Evolutionary conservation across 345 rosid genomes (phyloP).

Genomic region (Hibiscus mutabilis): DNA sequence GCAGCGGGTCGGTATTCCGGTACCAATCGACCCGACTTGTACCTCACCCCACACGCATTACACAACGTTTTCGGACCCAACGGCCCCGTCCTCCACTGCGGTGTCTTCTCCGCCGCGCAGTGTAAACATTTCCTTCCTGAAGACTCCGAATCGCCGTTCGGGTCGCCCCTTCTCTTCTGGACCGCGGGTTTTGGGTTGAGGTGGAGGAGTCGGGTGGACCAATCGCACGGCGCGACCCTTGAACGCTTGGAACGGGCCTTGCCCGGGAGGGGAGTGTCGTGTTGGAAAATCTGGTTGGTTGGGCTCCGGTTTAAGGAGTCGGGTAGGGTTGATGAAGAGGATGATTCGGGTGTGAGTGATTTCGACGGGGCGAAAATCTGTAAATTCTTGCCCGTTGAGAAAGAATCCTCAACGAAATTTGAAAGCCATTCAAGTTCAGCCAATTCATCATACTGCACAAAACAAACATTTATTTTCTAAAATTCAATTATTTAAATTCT

Average conservation of each 20-base stretch:
- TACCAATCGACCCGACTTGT: constrained; percentile 68
- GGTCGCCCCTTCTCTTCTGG: constrained; percentile 21
- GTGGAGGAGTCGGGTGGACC: constrained; percentile 65
- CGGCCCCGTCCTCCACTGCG: constrained; percentile 80
- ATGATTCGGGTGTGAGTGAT: constrained; percentile 40
- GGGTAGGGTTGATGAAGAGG: constrained; percentile 30
- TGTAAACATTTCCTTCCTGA: constrained; percentile 46
- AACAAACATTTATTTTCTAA: background rate
- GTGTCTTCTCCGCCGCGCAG: constrained; percentile 64
- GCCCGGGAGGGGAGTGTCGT: constrained; percentile 49
- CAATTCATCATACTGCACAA: constrained; percentile 54
- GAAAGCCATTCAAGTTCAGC: constrained; percentile 82
- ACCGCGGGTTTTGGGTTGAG: constrained; percentile 20
- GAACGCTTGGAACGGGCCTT: constrained; percentile 67
- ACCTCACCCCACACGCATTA: constrained; percentile 77
- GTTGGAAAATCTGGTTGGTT: constrained; percentile 28
- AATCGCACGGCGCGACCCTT: constrained; percentile 54
- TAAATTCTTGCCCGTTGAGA: constrained; percentile 41
- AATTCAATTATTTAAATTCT: background rate
- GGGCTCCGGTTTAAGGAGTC: constrained; percentile 19
- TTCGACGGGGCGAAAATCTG: constrained; percentile 41
- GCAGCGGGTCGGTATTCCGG: constrained; percentile 77
- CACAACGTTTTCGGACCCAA: constrained; percentile 71
- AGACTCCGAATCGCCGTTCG: constrained; percentile 6
- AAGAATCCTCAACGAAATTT: constrained; percentile 70